Base-by-base conservation (phyloP, 768 basidiomycete species). In the Kwoniella sp. region DNA sequence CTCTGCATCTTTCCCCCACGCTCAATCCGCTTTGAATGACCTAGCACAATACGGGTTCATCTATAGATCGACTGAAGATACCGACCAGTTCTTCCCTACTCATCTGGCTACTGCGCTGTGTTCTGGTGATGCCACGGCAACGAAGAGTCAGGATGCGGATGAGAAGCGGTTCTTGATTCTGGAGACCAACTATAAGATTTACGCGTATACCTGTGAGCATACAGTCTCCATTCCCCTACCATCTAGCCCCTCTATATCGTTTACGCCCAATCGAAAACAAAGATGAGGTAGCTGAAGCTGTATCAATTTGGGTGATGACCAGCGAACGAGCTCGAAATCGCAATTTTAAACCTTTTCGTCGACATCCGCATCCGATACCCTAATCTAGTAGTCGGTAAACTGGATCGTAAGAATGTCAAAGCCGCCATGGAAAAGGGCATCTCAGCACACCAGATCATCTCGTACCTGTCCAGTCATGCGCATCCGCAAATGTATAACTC, bases 401-500 rank as follows among this genome's bases (percentile, higher is more conserved):
- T 99, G 66, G 98, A 93, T 29, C 86, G 96, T 70, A 92, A 96
- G 65, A 94, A 92, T 75, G 92, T 99, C 65, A 90, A 92, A 83
- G 89, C 88, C 78, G 96, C 96, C 8, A 85, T 99, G 70, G 84
- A 85, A 71, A 96, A 94, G 78, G 96, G 96, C 29, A 99, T 99
- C 68, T 90, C 92, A 61, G 94, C 96, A 58, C 90, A 92, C 74
- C 96, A 98, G 92, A 96, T 98, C 78, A 94, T 99, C 78, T 89
- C 88, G 77, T 98, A 98, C 80, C 85, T 99, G 46, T 86, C 88
- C 25, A 89, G 90, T 49, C 93, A 98, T 81, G 96, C 95, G 1
- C 96, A 98, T 80, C 91, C 93, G 26, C 95, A 97, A 81, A 98
- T 99, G 96, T 87, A 90, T 77, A 91, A 89, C 80, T 92, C 93